A percentile compares a stretch with the other conserved stretches of the same genome.
phyloP scores from a whole-genome alignment of 2,329 filamentous ascomycete species.

The Ophiostoma angusticollis region DNA sequence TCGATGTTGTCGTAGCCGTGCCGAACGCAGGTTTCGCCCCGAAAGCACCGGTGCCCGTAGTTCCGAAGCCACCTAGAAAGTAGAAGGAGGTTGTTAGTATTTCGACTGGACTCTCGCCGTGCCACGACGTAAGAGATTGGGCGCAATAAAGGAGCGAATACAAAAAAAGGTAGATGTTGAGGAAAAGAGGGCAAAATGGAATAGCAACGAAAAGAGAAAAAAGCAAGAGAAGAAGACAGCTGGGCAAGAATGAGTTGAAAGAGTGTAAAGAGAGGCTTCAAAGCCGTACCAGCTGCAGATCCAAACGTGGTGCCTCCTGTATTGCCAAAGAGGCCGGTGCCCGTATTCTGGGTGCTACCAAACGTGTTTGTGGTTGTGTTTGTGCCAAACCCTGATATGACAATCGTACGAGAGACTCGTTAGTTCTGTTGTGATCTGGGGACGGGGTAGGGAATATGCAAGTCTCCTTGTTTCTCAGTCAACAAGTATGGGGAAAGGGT shows the following conservation, averaged over 20 bases:
- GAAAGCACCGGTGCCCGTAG: conserved; percentile 18
- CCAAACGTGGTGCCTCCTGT: conserved; percentile 13
- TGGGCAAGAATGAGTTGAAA: neutral
- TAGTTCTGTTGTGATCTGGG: conserved; percentile 13
- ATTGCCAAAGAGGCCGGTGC: conserved; percentile 34
- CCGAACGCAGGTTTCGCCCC: conserved; percentile 40
- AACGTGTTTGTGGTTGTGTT: conserved; percentile 24
- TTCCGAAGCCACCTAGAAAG: conserved; percentile 18
- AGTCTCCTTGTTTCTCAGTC: too few species aligned
- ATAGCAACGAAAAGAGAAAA: neutral
- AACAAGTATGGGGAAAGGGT: too few species aligned
- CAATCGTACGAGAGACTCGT: conserved; percentile 10
- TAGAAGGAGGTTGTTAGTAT: conserved; percentile 7
- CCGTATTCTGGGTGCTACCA: conserved; percentile 25
- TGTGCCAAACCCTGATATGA: conserved; percentile 22
- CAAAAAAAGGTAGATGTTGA: neutral
- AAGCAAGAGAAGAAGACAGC: neutral
- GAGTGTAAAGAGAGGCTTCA: neutral
- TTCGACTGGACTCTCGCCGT: neutral
- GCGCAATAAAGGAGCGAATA: neutral
- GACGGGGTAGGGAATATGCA: conserved; percentile 8
- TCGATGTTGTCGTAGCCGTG: conserved; percentile 26
- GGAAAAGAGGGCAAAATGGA: neutral
- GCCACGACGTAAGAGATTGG: neutral
- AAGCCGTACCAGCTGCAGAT: conserved; percentile 14